These are phyloP conservation scores for Coemansia sp. DNA, from an alignment of 192 early-diverging fungal species.

Conservation along the genomic window DNA sequence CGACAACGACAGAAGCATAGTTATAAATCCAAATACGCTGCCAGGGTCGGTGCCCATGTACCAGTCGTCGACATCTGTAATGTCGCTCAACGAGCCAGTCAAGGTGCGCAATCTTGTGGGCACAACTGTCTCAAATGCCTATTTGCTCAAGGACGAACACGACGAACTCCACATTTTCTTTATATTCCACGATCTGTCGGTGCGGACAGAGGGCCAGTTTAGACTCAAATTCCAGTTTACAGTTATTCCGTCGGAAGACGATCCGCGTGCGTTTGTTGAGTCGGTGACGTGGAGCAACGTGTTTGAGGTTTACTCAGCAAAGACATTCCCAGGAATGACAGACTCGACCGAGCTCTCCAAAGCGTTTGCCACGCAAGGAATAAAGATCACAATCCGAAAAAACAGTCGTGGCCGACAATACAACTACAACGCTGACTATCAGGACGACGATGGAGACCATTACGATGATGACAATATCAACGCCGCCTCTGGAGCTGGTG, in stretches of 20 bases:
- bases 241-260: slow-evolving; percentile 59
- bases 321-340: slow-evolving; percentile 81
- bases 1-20: slow-evolving; percentile 47
- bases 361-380: slow-evolving; percentile 72
- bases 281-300: slow-evolving; percentile 47
- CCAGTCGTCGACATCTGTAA: slow-evolving; percentile 39
- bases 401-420: slow-evolving; percentile 43
- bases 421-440: slow-evolving; percentile 24
- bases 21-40: slow-evolving; percentile 50
- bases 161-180: slow-evolving; percentile 72
- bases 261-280: slow-evolving; percentile 50
- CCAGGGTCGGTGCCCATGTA: slow-evolving; percentile 43
- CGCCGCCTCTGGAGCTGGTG: slow-evolving; percentile 9
- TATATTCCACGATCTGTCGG: slow-evolving; percentile 77
- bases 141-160: slow-evolving; percentile 64
- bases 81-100: slow-evolving; percentile 52
- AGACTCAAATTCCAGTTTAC: slow-evolving; percentile 70
- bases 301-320: slow-evolving; percentile 73
- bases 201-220: slow-evolving; percentile 73
- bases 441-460: slow-evolving; percentile 24
- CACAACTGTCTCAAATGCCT: slow-evolving; percentile 65
- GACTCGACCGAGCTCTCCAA: slow-evolving; percentile 74
- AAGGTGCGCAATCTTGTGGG: slow-evolving; percentile 71
- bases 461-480: slow-evolving; percentile 36
- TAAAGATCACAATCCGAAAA: slow-evolving; percentile 78